These are phyloP conservation scores for Cyclotella cryptica DNA, from an alignment of 108 stramenopile genomes.

Conservation along the genomic window DNA sequence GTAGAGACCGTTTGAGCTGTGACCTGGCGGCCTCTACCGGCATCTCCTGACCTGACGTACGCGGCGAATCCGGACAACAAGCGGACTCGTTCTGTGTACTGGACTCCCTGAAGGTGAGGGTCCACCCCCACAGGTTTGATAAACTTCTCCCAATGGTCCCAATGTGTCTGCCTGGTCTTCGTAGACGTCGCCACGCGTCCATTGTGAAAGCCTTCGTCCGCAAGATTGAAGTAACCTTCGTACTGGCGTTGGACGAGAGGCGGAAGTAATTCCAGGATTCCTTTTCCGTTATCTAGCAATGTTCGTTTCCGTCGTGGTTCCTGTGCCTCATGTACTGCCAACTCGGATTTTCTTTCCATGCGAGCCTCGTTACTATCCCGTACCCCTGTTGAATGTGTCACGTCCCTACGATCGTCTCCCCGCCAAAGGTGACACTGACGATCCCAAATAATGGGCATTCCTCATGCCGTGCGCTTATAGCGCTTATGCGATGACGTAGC, in stretches of 20 bases:
- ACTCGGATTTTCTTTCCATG: too few species aligned
- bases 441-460: too few species aligned
- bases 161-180: not conserved
- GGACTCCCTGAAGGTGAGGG: conserved; percentile 11
- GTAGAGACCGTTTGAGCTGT: not conserved
- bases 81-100: not conserved
- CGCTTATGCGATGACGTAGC: too few species aligned
- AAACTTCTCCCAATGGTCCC: not conserved
- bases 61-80: not conserved
- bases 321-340: too few species aligned
- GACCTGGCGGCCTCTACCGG: not conserved
- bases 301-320: too few species aligned
- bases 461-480: too few species aligned
- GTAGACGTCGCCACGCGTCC: conserved; percentile 17
- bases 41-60: not conserved
- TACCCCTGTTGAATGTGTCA: too few species aligned
- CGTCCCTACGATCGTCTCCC: too few species aligned
- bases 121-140: conserved; percentile 14
- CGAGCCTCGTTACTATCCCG: too few species aligned
- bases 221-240: not conserved
- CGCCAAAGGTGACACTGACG: too few species aligned
- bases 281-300: too few species aligned
- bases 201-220: conserved; percentile 7
- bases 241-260: not conserved
- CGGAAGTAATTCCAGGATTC: conserved; percentile 11